A percentile compares a stretch with the other conserved stretches of the same genome.
Conservation (phyloP, 2,329 filamentous ascomycete genomes). For the Penicillium sp. region DNA sequence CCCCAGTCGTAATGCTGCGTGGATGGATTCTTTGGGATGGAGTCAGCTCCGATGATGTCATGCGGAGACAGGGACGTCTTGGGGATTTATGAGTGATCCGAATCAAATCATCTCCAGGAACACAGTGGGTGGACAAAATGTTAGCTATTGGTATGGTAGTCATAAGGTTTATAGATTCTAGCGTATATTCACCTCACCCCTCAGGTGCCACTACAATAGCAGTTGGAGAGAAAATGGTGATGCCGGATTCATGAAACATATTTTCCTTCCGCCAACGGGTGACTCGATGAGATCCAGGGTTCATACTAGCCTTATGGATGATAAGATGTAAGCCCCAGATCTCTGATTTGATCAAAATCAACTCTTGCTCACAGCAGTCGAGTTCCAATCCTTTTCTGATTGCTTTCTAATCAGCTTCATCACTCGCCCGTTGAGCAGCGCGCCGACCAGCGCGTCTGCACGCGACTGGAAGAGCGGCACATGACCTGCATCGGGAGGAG, state of each 20-base stretch:
- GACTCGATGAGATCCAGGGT: no score
- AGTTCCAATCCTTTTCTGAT: background rate
- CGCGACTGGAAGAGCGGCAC: background rate
- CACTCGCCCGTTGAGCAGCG: background rate
- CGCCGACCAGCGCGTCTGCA: background rate
- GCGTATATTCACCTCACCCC: no score
- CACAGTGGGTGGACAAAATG: background rate
- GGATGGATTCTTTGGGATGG: background rate
- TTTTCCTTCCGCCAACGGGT: background rate
- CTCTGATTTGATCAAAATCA: no score
- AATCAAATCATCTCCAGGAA: background rate
- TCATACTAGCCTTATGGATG: no score
- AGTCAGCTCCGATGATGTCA: conserved; percentile 27
- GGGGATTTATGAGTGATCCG: background rate
- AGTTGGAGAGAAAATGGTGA: no score
- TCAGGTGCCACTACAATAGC: background rate
- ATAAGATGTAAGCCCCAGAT: no score
- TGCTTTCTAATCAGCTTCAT: background rate
- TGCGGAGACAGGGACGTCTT: conserved; percentile 25
- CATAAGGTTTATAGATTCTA: background rate
- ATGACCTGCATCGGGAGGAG: background rate
- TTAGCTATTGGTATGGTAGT: background rate
- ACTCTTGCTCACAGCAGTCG: no score
- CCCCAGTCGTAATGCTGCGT: background rate
- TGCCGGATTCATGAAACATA: background rate